phyloP scores from a whole-genome alignment of 139 green algal genomes.

The Chlorella ohadii region DNA sequence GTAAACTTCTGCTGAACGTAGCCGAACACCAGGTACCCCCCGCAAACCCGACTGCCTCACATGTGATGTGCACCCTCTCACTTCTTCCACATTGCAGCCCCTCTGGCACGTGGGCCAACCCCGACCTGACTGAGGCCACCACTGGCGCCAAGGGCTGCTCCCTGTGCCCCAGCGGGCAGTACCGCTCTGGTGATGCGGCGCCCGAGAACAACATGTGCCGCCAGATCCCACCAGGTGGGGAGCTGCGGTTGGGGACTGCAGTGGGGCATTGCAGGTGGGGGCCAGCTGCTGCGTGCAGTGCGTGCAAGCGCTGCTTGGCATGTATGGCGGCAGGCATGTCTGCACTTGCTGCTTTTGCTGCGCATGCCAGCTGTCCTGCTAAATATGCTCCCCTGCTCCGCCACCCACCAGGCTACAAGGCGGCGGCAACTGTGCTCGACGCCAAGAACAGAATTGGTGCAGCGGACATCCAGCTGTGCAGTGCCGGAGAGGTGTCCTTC shows the following conservation, averaged over 20 bases:
- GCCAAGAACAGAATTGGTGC: neutral
- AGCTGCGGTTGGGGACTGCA: too few species aligned
- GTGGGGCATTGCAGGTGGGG: too few species aligned
- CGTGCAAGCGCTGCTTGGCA: too few species aligned
- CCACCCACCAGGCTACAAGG: neutral
- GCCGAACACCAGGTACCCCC: too few species aligned
- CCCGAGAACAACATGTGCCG: conserved; percentile 29
- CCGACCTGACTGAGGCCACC: too few species aligned
- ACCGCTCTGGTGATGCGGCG: conserved; percentile 19
- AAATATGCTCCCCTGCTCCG: neutral
- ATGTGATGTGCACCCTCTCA: too few species aligned
- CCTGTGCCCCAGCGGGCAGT: neutral
- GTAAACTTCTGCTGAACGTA: too few species aligned
- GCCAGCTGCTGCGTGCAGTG: too few species aligned
- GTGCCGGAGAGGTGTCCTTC: neutral
- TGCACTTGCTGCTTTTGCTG: too few species aligned
- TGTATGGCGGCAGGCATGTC: too few species aligned
- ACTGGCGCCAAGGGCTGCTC: neutral
- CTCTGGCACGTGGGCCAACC: neutral
- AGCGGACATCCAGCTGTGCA: neutral
- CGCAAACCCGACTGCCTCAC: too few species aligned
- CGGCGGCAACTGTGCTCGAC: too few species aligned
- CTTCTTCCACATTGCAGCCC: neutral
- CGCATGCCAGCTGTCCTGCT: neutral
- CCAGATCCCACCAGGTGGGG: neutral